phyloP scores from a whole-genome alignment of 2,329 filamentous ascomycete species.

The Sporothrix humicola region DNA sequence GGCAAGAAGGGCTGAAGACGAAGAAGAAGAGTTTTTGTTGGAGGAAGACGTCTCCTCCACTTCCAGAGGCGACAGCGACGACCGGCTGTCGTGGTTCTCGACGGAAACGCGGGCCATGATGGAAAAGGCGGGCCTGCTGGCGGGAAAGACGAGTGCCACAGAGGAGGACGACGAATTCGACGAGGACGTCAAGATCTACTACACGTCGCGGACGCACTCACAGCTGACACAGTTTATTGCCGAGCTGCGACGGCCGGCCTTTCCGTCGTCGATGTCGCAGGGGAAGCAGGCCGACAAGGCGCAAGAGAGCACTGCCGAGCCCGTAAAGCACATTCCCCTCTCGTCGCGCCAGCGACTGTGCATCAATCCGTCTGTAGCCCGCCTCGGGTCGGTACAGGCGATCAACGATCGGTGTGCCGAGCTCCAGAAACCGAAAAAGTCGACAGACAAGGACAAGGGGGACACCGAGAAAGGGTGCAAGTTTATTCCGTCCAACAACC shows the following conservation, averaged over 20 bases:
- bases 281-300: not conserved
- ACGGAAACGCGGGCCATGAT: constrained; percentile 77
- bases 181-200: constrained; percentile 80
- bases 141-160: constrained; percentile 54
- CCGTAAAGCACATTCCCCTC: constrained; percentile 79
- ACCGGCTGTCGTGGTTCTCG: constrained; percentile 64
- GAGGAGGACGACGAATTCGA: constrained; percentile 67
- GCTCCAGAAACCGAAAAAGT: constrained; percentile 75
- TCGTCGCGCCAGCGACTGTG: constrained; percentile 88
- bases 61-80: constrained; percentile 49
- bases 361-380: constrained; percentile 82
- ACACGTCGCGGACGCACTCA: constrained; percentile 91
- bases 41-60: no score
- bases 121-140: constrained; percentile 64
- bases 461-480: constrained; percentile 56
- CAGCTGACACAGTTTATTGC: constrained; percentile 87
- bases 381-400: constrained; percentile 72
- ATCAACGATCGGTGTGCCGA: constrained; percentile 96
- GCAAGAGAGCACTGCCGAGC: constrained; percentile 52
- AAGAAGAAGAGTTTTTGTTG: constrained; percentile 75
- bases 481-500: constrained; percentile 77
- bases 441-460: constrained; percentile 61
- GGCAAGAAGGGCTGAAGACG: constrained; percentile 32
- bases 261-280: constrained; percentile 71
- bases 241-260: constrained; percentile 77